Conservation (phyloP, 208 protist species). For the Acanthamoeba rhysodes region DNA sequence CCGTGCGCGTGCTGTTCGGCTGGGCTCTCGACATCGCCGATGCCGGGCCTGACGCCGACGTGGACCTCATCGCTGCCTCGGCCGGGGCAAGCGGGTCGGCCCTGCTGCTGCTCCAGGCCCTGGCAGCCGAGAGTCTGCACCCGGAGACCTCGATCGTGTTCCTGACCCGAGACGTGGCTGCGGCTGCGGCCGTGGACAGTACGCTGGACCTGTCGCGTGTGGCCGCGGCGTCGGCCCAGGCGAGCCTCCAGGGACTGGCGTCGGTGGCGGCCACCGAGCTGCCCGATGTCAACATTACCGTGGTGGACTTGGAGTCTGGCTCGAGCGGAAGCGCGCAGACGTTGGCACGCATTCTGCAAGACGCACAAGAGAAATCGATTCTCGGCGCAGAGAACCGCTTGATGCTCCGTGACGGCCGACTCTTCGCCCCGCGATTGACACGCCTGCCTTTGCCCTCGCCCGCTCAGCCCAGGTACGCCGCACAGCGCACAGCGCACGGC, state of each 20-base stretch:
- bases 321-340: not conserved
- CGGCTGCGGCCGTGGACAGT: not conserved
- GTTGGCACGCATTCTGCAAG: not conserved
- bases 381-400: not conserved
- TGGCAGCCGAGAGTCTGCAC: not conserved
- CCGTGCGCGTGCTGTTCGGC: not conserved
- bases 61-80: not conserved
- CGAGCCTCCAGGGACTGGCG: slow-evolving; percentile 39
- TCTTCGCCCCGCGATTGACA: slow-evolving; percentile 17
- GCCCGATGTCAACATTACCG: not conserved
- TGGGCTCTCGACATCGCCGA: slow-evolving; percentile 21
- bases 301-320: not conserved
- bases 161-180: not conserved
- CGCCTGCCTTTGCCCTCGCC: not conserved
- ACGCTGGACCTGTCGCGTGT: not conserved
- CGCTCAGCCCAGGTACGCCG: not conserved
- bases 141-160: not conserved
- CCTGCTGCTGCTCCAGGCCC: slow-evolving; percentile 27
- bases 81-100: not conserved
- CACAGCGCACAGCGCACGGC: too few species aligned
- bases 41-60: not conserved
- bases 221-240: not conserved
- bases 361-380: too few species aligned
- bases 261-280: slow-evolving; percentile 35
- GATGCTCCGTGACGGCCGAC: not conserved